These are phyloP conservation scores for Akanthomyces muscarius DNA, from an alignment of 2,329 filamentous ascomycete species.

Conservation along the genomic window DNA sequence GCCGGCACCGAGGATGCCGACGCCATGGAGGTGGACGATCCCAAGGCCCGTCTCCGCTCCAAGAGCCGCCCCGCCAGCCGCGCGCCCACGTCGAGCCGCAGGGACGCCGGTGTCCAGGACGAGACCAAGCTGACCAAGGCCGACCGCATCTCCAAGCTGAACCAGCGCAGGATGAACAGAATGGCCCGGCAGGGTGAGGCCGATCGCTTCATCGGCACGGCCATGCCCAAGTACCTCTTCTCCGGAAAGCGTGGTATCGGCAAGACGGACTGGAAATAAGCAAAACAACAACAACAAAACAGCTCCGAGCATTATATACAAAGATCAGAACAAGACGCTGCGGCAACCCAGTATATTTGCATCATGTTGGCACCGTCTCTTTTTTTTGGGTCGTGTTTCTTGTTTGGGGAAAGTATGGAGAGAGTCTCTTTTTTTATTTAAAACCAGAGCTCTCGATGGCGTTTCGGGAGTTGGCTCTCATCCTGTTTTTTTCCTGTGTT, in stretches of 20 bases:
- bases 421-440: neutral
- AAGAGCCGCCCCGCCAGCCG: conserved; percentile 59
- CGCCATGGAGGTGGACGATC: conserved; percentile 66
- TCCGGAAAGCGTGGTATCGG: conserved; percentile 91
- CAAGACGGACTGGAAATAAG: conserved; percentile 72
- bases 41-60: conserved; percentile 60
- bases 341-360: conserved; percentile 3
- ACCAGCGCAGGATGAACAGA: conserved; percentile 98
- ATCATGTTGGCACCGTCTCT: conserved; percentile 12
- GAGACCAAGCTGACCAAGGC: conserved; percentile 68
- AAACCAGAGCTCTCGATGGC: neutral
- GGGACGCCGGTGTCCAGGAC: conserved; percentile 72
- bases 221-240: conserved; percentile 85
- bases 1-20: conserved; percentile 61
- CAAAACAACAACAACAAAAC: neutral
- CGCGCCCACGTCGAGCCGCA: conserved; percentile 58
- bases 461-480: conserved; percentile 15
- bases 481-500: conserved; percentile 24
- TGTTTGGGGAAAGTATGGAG: neutral
- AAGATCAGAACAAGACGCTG: neutral
- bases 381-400: neutral
- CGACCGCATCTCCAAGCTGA: conserved; percentile 80
- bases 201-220: conserved; percentile 80
- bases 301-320: neutral
- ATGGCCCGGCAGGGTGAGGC: conserved; percentile 96